Base-by-base conservation (phyloP, 225 moss, liverwort and hornwort genomes). In the Bryoerythrophyllum caledonicum region DNA sequence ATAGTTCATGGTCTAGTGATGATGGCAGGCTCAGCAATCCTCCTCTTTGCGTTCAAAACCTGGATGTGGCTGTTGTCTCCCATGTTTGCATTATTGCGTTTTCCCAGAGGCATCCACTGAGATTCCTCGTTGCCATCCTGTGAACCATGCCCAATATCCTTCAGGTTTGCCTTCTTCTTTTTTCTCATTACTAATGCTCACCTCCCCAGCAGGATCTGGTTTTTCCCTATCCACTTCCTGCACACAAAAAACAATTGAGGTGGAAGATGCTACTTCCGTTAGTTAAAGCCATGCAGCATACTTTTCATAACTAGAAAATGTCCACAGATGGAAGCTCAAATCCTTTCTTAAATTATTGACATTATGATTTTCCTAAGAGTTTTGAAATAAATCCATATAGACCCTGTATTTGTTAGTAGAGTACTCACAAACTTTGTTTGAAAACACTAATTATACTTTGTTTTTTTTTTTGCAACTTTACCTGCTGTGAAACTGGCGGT, bases 71-170 rank as follows among this genome's bases (percentile, higher is more conserved):
- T 69, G 24, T 6, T 37, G 69, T 4, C 20, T 52, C 13, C 11
- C 25, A 38, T 61, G 2, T 19, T 49, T 5, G 2, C 30, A 30
- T 49, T 73, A 76, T 63, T 68, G 77, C 32, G n/a, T n/a, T 52
- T 68, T 52, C 7, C 51, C 68, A 73, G 55, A 43, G 15, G 4
- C 52, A 27, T 73, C 72, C 56, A 16, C 41, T 17, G 44, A 35
- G 52, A 19, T 53, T 62, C 51, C 43, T 32, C 14, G 16, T 25
- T 68, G 66, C 73, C 63, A 73, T 38, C 74, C 62, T 40, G 68
- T 74, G 26, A 77, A 78, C 82, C 82, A 78, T 24, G 67, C 28
- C 78, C 77, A 78, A 63, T 69, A 59, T 17, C 65, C 81, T 41
- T 60, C 58, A 32, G 62, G 9, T 8, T 28, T 17, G 25, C 26